Base-by-base conservation (phyloP, 2,329 filamentous ascomycete species). In the Corinectria fuckeliana region DNA sequence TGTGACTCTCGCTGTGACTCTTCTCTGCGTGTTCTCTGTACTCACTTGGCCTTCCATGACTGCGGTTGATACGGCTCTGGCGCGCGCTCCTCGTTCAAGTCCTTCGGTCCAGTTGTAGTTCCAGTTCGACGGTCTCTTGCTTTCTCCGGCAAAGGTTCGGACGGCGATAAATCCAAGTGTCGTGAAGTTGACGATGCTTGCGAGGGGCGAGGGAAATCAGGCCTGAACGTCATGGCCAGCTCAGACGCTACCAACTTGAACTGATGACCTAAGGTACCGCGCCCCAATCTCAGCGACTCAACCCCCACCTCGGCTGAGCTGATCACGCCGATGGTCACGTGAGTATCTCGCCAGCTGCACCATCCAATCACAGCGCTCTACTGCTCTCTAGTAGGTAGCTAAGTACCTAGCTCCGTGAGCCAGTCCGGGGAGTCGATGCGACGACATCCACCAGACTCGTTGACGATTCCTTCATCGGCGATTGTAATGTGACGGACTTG, bases 41-140 rank as follows among this genome's bases (percentile, higher is more conserved):
- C 68, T 70, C 60, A 70, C 68, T 58, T 70, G 61, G 61, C 64
- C 66, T 36, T 70, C 68, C 68, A 70, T 70, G 66, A 41, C 65
- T 55, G 39, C 49, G 45, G 34, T 26, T 41, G 56, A 44, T 18
- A 28, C 38, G 6, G 32, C 26, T 36, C 45, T 44, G 39, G n/a
- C 50, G 26, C 30, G 23, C 41, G 44, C 44, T 49, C 44, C 42
- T 52, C 48, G 55, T 38, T 30, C 20, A 20, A 34, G n/a, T 32
- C 36, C 28, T 49, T 49, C 39, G 45, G 16, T 58, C 50, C 50
- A 20, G 55, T 44, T 58, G 50, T 50, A 26, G 56, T 48, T 42
- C 48, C 49, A 42, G 48, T 34, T 34, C 45, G 36, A 34, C 13
- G 9, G n/a, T 5, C 32, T 36, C 7, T 18, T 36, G 32, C n/a